Evolutionary conservation across 768 basidiomycete species (phyloP).

Genomic region (Auriscalpium vulgare): DNA sequence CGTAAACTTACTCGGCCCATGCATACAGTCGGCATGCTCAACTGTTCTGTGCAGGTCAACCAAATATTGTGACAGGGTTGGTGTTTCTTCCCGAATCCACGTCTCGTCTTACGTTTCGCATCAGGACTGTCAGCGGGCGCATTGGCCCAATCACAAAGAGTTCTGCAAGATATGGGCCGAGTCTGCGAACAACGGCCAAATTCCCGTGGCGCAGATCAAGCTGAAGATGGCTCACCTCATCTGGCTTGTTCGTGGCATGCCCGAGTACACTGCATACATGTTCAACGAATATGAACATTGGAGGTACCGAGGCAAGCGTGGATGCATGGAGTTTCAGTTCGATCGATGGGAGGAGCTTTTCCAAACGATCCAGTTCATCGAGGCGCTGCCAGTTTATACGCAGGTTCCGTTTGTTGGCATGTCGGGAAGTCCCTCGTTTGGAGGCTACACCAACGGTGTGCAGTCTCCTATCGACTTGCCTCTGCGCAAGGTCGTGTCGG

Average conservation of each 20-base stretch:
- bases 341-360: conserved; percentile 14
- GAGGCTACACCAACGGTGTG: background rate
- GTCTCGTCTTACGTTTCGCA: background rate
- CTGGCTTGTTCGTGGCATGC: conserved; percentile 17
- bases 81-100: background rate
- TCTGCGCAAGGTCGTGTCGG: conserved; percentile 5
- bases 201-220: conserved; percentile 16
- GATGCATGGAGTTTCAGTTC: conserved; percentile 18
- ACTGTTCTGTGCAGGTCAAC: conserved; percentile 6
- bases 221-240: conserved; percentile 15
- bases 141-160: conserved; percentile 17
- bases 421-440: conserved; percentile 15
- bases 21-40: too few relatives aligned
- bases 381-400: conserved; percentile 2
- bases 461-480: conserved; percentile 2
- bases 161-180: conserved; percentile 14
- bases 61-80: conserved; percentile 13
- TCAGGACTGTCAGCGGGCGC: conserved; percentile 13
- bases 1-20: background rate
- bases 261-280: conserved; percentile 9
- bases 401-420: conserved; percentile 8
- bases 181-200: conserved; percentile 9
- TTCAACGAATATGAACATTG: conserved; percentile 12
- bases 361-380: conserved; percentile 9
- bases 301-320: conserved; percentile 6